phyloP scores from a whole-genome alignment of 129 eudicot genomes.

The Saposhnikovia divaricata region DNA sequence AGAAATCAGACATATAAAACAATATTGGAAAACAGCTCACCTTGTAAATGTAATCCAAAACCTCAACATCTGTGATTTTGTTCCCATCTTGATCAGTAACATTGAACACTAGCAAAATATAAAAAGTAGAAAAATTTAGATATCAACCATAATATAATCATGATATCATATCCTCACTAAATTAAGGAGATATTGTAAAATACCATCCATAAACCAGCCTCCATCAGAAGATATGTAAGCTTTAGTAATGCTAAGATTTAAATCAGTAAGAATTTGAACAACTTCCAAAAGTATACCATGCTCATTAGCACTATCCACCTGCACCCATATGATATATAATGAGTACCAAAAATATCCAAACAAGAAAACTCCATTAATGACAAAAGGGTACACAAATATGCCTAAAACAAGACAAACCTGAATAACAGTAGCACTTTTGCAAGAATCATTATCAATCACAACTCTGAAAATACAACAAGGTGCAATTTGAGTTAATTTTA shows the following conservation, averaged over 20 bases:
- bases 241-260: constrained; percentile 66
- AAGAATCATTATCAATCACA: constrained; percentile 77
- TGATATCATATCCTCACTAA: background rate
- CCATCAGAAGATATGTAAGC: constrained; percentile 99
- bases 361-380: background rate
- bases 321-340: constrained; percentile 13
- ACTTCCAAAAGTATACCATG: constrained; percentile 95
- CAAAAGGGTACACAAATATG: background rate
- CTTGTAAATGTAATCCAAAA: constrained; percentile 79
- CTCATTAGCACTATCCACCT: constrained; percentile 96
- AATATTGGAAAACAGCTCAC: constrained; percentile 32
- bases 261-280: constrained; percentile 95
- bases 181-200: background rate
- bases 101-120: constrained; percentile 52
- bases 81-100: constrained; percentile 95
- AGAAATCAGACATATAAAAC: background rate
- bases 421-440: constrained; percentile 72
- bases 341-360: constrained; percentile 11
- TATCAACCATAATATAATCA: background rate
- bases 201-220: constrained; percentile 99
- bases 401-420: constrained; percentile 38
- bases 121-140: background rate
- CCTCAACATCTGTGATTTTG: constrained; percentile 73
- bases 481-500: constrained; percentile 9
- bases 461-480: constrained; percentile 34